Evolutionary conservation across 768 basidiomycete genomes (phyloP).

Genomic region (Phaffia australis): DNA sequence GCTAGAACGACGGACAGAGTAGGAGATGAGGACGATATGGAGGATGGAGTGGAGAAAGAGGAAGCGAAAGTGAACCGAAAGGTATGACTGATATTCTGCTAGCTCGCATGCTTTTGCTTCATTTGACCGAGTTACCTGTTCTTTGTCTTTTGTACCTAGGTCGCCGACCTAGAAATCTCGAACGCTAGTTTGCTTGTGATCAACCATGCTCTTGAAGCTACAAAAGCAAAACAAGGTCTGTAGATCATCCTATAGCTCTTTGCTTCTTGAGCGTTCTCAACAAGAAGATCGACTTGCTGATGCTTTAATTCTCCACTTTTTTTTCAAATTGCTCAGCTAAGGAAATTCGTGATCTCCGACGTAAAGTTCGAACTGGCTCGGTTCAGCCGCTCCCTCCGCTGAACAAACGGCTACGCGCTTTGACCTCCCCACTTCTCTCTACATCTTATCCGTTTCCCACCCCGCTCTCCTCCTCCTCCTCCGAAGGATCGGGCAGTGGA

Average conservation of each 20-base stretch:
- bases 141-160: conserved; percentile 1
- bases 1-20: conserved; percentile 6
- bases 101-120: background rate
- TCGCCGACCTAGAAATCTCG: conserved; percentile 26
- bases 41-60: conserved; percentile 17
- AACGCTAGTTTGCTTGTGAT: conserved; percentile 21
- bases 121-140: background rate
- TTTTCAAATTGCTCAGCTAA: conserved; percentile 1
- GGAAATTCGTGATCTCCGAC: conserved; percentile 25
- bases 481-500: background rate
- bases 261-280: background rate
- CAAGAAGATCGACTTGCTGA: background rate
- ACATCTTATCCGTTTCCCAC: background rate
- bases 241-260: background rate
- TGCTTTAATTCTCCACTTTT: background rate
- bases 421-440: background rate
- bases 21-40: background rate
- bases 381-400: conserved; percentile 1
- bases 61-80: conserved; percentile 24
- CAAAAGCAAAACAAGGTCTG: conserved; percentile 24
- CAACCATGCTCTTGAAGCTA: conserved; percentile 20
- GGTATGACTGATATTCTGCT: background rate
- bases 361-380: conserved; percentile 19
- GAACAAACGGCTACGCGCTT: background rate
- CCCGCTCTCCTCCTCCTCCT: background rate